Evolutionary conservation across 805 yeast species (phyloP).

Genomic region (Candida montana): DNA sequence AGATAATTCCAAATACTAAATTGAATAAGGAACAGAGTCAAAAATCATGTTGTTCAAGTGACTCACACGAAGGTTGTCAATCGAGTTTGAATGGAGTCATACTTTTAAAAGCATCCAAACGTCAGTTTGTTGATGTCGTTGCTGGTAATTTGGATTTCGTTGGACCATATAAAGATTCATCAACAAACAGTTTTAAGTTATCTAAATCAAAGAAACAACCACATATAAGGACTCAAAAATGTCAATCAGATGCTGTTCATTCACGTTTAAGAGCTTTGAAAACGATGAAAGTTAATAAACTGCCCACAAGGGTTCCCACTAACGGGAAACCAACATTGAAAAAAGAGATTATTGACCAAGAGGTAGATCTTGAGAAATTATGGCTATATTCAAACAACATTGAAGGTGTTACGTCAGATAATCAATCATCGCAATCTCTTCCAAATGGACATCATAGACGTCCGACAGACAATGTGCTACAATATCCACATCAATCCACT

Average conservation of each 20-base stretch:
- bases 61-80: conserved; percentile 5
- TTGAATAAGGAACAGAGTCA: not conserved
- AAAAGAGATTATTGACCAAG: no score
- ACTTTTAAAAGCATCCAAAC: conserved; percentile 22
- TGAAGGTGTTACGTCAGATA: no score
- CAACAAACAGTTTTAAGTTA: conserved; percentile 15
- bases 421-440: no score
- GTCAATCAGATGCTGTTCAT: conserved; percentile 5
- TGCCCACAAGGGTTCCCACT: no score
- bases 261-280: conserved; percentile 9
- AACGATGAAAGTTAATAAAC: conserved; percentile 15
- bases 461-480: no score
- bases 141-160: conserved; percentile 23
- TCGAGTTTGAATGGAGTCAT: conserved; percentile 19
- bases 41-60: conserved; percentile 6
- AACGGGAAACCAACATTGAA: no score
- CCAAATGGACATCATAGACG: no score
- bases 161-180: conserved; percentile 21
- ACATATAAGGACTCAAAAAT: conserved; percentile 8
- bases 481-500: no score
- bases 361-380: no score
- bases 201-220: conserved; percentile 3
- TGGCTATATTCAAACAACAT: no score
- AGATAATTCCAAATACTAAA: not conserved
- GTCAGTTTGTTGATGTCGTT: conserved; percentile 23